phyloP scores from a whole-genome alignment of 768 basidiomycete genomes.

The Suillus sp. region DNA sequence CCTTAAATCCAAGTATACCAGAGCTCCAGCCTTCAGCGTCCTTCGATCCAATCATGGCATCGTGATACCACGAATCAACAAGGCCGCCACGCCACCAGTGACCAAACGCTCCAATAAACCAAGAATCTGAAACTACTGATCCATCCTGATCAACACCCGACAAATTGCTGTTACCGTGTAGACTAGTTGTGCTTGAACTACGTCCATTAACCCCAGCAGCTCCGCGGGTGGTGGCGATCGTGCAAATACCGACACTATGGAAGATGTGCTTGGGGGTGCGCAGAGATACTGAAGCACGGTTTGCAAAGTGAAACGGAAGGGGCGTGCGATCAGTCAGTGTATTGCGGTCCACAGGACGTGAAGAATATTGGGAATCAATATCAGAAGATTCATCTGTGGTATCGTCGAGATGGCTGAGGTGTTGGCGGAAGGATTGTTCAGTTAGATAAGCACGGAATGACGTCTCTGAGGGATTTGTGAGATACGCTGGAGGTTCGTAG shows the following conservation, averaged over 20 bases:
- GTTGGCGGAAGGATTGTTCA: slow-evolving; percentile 95
- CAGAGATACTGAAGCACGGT: slow-evolving; percentile 88
- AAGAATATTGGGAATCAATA: slow-evolving; percentile 30
- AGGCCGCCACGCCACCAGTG: slow-evolving; percentile 87
- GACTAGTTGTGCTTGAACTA: slow-evolving; percentile 39
- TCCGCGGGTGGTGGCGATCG: slow-evolving; percentile 59
- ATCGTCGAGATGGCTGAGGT: slow-evolving; percentile 84
- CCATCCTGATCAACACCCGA: slow-evolving; percentile 40
- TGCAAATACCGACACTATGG: slow-evolving; percentile 84
- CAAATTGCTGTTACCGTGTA: slow-evolving; percentile 21
- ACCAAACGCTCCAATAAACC: slow-evolving; percentile 91
- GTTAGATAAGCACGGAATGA: slow-evolving; percentile 95
- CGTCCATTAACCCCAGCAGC: slow-evolving; percentile 52
- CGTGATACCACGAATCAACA: slow-evolving; percentile 80
- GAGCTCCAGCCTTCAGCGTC: slow-evolving; percentile 77
- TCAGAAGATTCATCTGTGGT: slow-evolving; percentile 53
- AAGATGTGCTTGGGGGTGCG: slow-evolving; percentile 90
- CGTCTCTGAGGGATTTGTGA: slow-evolving; percentile 92
- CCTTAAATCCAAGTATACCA: slow-evolving; percentile 76
- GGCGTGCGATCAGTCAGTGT: slow-evolving; percentile 30
- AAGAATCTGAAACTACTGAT: slow-evolving; percentile 69
- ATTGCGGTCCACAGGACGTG: slow-evolving; percentile 26
- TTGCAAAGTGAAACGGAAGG: slow-evolving; percentile 77
- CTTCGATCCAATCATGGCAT: slow-evolving; percentile 61
- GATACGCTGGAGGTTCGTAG: slow-evolving; percentile 64